A percentile compares a stretch with the other conserved stretches of the same genome.
phyloP scores from a whole-genome alignment of 1,139 yeast genomes.

The Scheffersomyces cryptocercus region DNA sequence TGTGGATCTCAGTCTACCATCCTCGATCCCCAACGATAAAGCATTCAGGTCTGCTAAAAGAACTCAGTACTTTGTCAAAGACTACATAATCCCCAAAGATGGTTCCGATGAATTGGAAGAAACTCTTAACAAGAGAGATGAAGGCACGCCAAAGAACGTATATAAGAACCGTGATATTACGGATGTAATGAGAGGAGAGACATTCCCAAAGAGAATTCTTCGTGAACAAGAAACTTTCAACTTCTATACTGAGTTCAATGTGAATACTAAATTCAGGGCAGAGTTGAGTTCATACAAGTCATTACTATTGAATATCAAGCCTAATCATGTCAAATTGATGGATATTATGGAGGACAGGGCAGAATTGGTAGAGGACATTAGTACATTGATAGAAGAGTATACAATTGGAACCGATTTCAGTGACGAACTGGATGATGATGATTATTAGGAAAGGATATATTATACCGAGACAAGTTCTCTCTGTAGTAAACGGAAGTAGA shows the following conservation, averaged over 20 bases:
- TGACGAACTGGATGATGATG: conserved; percentile 33
- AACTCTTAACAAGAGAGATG: conserved; percentile 4
- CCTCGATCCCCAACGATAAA: conserved; percentile 1
- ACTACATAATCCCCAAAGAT: conserved; percentile 10
- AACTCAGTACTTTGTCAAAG: conserved; percentile 14
- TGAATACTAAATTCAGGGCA: conserved; percentile 45
- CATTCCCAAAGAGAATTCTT: conserved; percentile 30
- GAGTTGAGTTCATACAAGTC: conserved; percentile 50
- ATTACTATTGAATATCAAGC: conserved; percentile 40
- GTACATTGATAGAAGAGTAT: conserved; percentile 51
- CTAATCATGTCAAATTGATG: conserved; percentile 15
- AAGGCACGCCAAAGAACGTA: conserved; percentile 14
- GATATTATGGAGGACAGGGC: conserved; percentile 62
- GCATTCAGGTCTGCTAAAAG: neutral
- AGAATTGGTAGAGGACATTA: conserved; percentile 61
- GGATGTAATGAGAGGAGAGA: conserved; percentile 29
- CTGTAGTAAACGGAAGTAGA: too few relatives aligned
- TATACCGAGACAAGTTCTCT: too few relatives aligned
- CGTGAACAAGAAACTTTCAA: conserved; percentile 8
- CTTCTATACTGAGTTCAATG: conserved; percentile 40
- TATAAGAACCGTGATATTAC: conserved; percentile 19
- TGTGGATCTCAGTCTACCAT: conserved; percentile 10
- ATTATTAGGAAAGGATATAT: neutral
- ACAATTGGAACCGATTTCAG: conserved; percentile 55
- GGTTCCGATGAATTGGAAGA: conserved; percentile 4